Evolutionary conservation across 176 grass and related monocot species (phyloP).

Genomic region (Saccharum spontaneum): DNA sequence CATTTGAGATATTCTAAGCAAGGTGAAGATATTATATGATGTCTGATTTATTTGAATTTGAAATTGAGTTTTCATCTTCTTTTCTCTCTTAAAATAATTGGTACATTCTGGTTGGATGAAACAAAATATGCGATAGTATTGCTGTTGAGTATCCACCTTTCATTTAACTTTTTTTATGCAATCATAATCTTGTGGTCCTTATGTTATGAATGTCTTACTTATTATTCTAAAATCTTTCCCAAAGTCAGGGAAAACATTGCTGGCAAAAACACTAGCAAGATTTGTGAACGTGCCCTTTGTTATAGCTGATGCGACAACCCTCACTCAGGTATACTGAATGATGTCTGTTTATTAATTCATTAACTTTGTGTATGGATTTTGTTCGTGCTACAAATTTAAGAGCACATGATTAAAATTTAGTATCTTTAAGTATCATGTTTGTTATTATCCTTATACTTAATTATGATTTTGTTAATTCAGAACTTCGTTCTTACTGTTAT

Average conservation of each 20-base stretch:
- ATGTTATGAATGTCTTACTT: constrained; percentile 28
- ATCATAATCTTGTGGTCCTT: constrained; percentile 1
- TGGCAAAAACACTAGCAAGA: constrained; percentile 79
- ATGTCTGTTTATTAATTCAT: constrained; percentile 20
- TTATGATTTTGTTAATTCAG: not conserved
- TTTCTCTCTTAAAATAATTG: not conserved
- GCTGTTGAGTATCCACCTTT: not conserved
- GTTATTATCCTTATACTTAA: not conserved
- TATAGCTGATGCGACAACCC: constrained; percentile 71
- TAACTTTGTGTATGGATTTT: not conserved
- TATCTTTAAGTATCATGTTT: not conserved
- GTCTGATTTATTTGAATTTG: not conserved
- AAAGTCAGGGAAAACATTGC: constrained; percentile 82
- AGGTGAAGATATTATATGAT: not conserved
- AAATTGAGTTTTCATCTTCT: constrained; percentile 4
- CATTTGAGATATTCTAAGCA: not conserved
- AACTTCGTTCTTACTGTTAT: not conserved
- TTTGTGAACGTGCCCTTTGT: constrained; percentile 77
- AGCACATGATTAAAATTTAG: not conserved
- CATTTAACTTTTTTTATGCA: constrained; percentile 25
- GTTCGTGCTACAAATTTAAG: not conserved
- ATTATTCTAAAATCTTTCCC: constrained; percentile 56
- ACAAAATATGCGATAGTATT: not conserved
- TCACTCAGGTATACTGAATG: constrained; percentile 59
- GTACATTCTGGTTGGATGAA: constrained; percentile 4